Evolutionary conservation across 495 filamentous ascomycete genomes (phyloP), one percentile per base, ranked within the genome.

Genomic region (Lasiosphaeria miniovina): DNA sequence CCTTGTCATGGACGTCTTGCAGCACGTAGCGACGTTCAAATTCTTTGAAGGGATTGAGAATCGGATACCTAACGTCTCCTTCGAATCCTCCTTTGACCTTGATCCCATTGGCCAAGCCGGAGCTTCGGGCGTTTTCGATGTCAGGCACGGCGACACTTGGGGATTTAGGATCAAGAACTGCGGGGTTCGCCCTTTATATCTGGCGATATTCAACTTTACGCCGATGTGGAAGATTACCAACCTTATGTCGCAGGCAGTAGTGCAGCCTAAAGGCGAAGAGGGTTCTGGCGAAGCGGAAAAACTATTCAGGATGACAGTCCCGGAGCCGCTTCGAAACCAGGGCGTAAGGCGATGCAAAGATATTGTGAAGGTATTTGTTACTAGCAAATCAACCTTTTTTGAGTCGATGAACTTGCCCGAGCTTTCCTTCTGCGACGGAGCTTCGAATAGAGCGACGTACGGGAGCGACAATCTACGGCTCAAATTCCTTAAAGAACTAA

Each of bases 121-220:
- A 45, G 6, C 53, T 55, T 55, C 53, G 9, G 53, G 36, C 35
- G 36, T 55, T 55, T 55, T 45, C 35, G 53, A 55, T 3, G 53
- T 55, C 35, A 55, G 36, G 53, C 53, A 55, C 35, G 53, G 53
- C 53, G 53, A 45, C n/a, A 40, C 3, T 4, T 55, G 53, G 53
- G 53, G 53, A 32, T 55, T 55, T 55, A 55, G 53, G 12, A 32
- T 55, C 53, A 35, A 55, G 53, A 55, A 55, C 53, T 35, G 3
- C 53, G 53, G 53, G 36, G 53, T 12, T 24, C 36, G 36, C 12
- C 53, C 53, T 45, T 45, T 55, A 17, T 55, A 55, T 45, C 53
- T 55, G 53, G 53, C 53, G 12, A 55, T 55, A 55, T 55, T 55
- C 53, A 55, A 55, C 53, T 55, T 55, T 43, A 55, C 3, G 53